A percentile compares a stretch with the other conserved stretches of the same genome.
These are phyloP conservation scores for Stachybotrys echinatus DNA, from an alignment of 2,329 filamentous ascomycete genomes.

Conservation along the genomic window DNA sequence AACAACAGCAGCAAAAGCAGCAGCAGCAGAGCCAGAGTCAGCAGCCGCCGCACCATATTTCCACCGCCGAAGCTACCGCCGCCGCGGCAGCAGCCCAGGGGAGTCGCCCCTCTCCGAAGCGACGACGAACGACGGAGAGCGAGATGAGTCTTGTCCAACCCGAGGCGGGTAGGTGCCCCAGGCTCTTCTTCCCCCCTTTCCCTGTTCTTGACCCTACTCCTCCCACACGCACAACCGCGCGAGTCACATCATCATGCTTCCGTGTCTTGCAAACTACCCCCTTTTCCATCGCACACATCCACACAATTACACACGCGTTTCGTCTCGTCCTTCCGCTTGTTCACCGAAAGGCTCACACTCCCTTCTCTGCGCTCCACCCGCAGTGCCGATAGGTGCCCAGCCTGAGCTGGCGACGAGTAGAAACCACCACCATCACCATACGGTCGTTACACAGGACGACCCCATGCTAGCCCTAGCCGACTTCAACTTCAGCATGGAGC, in stretches of 20 bases:
- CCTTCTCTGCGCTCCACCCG: background rate
- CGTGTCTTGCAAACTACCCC: background rate
- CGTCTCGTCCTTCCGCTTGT: conserved; percentile 2
- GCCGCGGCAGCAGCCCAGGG: conserved; percentile 1
- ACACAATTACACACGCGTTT: background rate
- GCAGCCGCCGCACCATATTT: conserved; percentile 9
- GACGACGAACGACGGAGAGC: conserved; percentile 25
- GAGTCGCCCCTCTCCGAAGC: conserved; percentile 28
- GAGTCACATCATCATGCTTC: background rate
- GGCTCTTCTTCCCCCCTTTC: background rate
- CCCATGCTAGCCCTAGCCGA: conserved; percentile 22
- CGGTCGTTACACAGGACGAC: conserved; percentile 22
- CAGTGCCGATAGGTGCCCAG: conserved; percentile 15
- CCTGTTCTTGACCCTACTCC: conserved; percentile 1
- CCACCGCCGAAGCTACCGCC: conserved; percentile 6
- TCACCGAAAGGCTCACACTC: conserved; percentile 1
- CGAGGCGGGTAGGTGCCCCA: conserved; percentile 27
- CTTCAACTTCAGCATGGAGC: conserved; percentile 28
- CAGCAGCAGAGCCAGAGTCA: conserved; percentile 10
- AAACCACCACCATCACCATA: conserved; percentile 13
- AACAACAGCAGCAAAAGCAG: conserved; percentile 14
- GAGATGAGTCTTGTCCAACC: conserved; percentile 25
- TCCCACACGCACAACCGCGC: background rate
- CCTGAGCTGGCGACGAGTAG: conserved; percentile 8
- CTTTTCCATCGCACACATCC: background rate